Evolutionary conservation across 495 filamentous ascomycete species (phyloP).

Genomic region (Hamigera avellanea): DNA sequence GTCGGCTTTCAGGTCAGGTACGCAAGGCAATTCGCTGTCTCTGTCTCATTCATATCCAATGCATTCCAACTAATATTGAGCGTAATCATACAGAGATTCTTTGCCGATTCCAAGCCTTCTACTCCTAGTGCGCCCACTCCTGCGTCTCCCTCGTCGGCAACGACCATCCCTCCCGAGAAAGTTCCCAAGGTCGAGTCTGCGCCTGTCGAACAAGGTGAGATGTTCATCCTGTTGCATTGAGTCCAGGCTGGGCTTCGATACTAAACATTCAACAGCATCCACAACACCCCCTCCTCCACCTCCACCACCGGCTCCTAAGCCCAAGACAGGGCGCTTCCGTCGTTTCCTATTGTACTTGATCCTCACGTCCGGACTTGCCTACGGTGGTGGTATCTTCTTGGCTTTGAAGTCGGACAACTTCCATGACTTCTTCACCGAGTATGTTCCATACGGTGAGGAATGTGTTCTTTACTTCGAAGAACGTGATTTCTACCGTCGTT

Average conservation of each 20-base stretch:
- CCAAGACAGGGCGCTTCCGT: conserved; percentile 66
- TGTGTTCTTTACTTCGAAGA: conserved; percentile 96
- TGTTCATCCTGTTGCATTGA: too few relatives aligned
- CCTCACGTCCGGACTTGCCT: conserved; percentile 61
- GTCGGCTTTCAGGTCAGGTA: conserved; percentile 35
- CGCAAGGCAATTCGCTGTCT: conserved; percentile 2
- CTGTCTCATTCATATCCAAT: not conserved
- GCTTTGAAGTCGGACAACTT: conserved; percentile 92
- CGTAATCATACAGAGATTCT: conserved; percentile 27
- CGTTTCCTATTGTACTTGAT: conserved; percentile 62
- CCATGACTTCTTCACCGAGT: conserved; percentile 99
- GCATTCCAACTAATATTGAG: conserved; percentile 6
- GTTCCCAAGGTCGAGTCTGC: conserved; percentile 54
- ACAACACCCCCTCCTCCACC: conserved; percentile 17
- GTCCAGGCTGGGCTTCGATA: not conserved
- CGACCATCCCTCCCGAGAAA: conserved; percentile 48
- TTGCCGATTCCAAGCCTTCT: conserved; percentile 30
- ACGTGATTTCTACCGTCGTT: conserved; percentile 82
- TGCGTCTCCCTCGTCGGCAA: conserved; percentile 33
- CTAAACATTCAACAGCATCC: conserved; percentile 17
- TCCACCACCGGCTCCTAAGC: conserved; percentile 37
- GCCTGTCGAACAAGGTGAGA: conserved; percentile 34
- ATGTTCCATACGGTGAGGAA: conserved; percentile 88
- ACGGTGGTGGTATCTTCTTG: conserved; percentile 81
- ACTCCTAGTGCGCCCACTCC: conserved; percentile 24